Evolutionary conservation across 768 basidiomycete species (phyloP), one percentile per base, ranked within the genome.

Genomic region (Lentinula guzmanii): DNA sequence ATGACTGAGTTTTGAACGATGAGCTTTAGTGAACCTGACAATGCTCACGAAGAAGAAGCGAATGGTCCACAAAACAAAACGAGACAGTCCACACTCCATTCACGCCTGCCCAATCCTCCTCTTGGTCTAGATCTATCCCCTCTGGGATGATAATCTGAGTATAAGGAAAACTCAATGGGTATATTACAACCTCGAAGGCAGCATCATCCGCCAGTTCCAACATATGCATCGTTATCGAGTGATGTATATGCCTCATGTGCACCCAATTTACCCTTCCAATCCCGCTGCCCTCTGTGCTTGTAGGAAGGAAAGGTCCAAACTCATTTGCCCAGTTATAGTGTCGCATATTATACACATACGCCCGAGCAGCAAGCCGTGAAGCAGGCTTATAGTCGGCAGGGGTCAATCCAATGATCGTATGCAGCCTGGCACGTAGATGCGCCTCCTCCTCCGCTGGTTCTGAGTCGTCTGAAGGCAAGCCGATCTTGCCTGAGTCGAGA

Each of bases 41-140:
- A 55, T 13, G 75, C 86, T 70, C 66, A 90, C 87, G 72, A 45
- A 87, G 65, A 41, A 90, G 76, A 52, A 86, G 85, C 5, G 85
- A 72, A 66, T 90, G 87, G 68, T 90, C 87, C 57, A 82, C 79
- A 66, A 87, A 90, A 57, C 81, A 84, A 66, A 88, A 89, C n/a
- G 82, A 79, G 11, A 84, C 79, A 4, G 74, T 71, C 89, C 89
- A 90, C 15, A 70, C 35, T 0, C 88, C 89, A 35, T 75, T 74
- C 0, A 90, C 71, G 2, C 84, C 83, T 1, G 80, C 84, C 85
- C 86, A 86, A 68, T 87, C 86, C 48, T 66, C 62, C 55, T 71
- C 74, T 46, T 70, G 65, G 45, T 74, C 70, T 54, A 79, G 62
- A 60, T 77, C 69, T 52, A 79, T 42, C 1, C 68, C 76, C 1